Evolutionary conservation across 805 yeast species (phyloP), one percentile per base, ranked within the genome.

Genomic region (Starmerella gropengiesseri): DNA sequence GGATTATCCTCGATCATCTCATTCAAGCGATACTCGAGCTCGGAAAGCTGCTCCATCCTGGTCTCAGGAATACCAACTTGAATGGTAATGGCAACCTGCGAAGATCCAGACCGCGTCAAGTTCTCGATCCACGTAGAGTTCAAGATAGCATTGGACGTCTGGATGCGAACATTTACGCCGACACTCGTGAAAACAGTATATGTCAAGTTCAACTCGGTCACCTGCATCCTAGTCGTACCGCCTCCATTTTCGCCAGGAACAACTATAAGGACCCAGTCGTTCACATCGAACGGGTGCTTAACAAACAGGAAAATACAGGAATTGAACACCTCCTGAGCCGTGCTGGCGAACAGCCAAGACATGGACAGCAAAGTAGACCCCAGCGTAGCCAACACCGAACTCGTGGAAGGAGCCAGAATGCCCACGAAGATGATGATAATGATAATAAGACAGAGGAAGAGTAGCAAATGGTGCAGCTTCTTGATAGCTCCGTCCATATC

Each of bases 211-310:
- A 64, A 44, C 28, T 62, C 59, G 4, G 46, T 45, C 19, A 61
- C 68, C 4, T 44, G 43, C 58, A 60, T 52, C 16, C 59, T 51
- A 2, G 51, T 46, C 19, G 46, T 37, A 11, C 54, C 54, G 14
- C 55, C 49, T 13, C 37, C 37, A 12, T 17, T 23, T 7, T 34
- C 37, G 4, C 52, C 43, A 11, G 50, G 44, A 8, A 47, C 52
- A 13, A 39, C 36, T 20, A 63, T 59, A 29, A 51, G 55, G 11
- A 64, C 62, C 34, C 60, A 43, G 34, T 65, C 69, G n/a, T 68
- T 68, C 7, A 62, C 60, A 45, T 65, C 69, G 37, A 53, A 55
- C 4, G 69, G 69, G 42, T 65, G 69, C 55, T 65, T 65, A 37
- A 62, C 67, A 37, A 65, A 65, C 42, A 65, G 43, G 46, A 61